Evolutionary conservation across 2,329 filamentous ascomycete genomes (phyloP).

Genomic region (Paraphoma chrysanthemicola): DNA sequence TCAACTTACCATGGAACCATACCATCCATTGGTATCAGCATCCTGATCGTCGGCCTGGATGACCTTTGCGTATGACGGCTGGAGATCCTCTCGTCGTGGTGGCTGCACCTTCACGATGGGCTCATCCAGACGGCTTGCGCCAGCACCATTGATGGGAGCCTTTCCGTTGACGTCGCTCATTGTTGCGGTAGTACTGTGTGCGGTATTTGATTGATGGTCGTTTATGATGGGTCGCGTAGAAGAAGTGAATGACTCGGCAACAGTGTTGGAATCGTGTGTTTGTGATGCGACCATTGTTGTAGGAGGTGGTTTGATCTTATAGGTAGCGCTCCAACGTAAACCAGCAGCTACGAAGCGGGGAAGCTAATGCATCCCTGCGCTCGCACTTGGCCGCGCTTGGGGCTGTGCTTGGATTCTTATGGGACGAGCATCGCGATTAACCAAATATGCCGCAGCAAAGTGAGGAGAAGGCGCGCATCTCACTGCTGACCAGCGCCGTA

Average conservation of each 20-base stretch:
- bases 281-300: conserved; percentile 13
- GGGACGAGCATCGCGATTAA: not conserved
- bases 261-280: conserved; percentile 10
- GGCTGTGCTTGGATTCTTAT: conserved; percentile 22
- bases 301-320: conserved; percentile 19
- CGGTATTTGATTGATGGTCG: conserved; percentile 16
- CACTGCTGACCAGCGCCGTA: not conserved
- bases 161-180: conserved; percentile 50
- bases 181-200: conserved; percentile 11
- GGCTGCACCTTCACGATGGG: conserved; percentile 71
- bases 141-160: conserved; percentile 32
- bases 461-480: conserved; percentile 1
- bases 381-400: conserved; percentile 15
- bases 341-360: conserved; percentile 22
- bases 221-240: conserved; percentile 33
- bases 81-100: conserved; percentile 81
- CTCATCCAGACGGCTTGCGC: conserved; percentile 21
- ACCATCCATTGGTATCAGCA: conserved; percentile 81
- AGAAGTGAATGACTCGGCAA: conserved; percentile 29
- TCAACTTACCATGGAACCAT: conserved; percentile 71
- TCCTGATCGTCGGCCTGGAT: conserved; percentile 70
- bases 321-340: conserved; percentile 14
- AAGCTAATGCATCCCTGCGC: conserved; percentile 18
- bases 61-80: conserved; percentile 77
- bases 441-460: not conserved